Conservation (phyloP, 345 rosid genomes). For the Geranium brycei region DNA sequence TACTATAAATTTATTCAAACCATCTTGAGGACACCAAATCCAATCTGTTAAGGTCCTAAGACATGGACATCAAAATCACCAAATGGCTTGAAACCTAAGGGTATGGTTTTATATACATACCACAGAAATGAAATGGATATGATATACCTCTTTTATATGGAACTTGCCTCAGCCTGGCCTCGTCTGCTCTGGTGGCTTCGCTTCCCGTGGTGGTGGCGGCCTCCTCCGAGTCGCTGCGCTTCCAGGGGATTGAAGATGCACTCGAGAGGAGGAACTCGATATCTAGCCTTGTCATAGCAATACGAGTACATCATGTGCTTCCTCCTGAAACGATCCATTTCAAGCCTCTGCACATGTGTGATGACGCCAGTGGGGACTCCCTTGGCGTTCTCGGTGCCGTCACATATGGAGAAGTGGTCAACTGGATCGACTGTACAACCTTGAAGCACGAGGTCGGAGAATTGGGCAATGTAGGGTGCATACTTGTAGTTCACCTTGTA, state of each 20-base stretch:
- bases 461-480: conserved; percentile 56
- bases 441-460: conserved; percentile 61
- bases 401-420: conserved; percentile 50
- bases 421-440: conserved; percentile 85
- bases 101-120: too few species aligned
- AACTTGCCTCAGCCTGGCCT: conserved; percentile 11
- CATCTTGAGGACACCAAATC: too few species aligned
- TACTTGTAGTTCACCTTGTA: conserved; percentile 87
- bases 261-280: conserved; percentile 50
- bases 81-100: too few species aligned
- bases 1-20: too few species aligned
- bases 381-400: conserved; percentile 18
- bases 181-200: conserved; percentile 20
- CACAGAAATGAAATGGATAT: background rate
- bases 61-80: too few species aligned
- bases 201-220: conserved; percentile 33
- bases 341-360: conserved; percentile 29
- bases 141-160: too few species aligned
- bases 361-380: conserved; percentile 30
- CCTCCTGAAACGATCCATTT: conserved; percentile 55
- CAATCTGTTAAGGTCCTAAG: too few species aligned
- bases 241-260: conserved; percentile 49
- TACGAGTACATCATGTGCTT: conserved; percentile 86
- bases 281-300: conserved; percentile 71
- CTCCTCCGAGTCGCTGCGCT: conserved; percentile 52